Percentiles rank a stretch among this genome's conserved stretches.
Conservation (phyloP, 2,329 filamentous ascomycete species). For the Ascochyta fabae region DNA sequence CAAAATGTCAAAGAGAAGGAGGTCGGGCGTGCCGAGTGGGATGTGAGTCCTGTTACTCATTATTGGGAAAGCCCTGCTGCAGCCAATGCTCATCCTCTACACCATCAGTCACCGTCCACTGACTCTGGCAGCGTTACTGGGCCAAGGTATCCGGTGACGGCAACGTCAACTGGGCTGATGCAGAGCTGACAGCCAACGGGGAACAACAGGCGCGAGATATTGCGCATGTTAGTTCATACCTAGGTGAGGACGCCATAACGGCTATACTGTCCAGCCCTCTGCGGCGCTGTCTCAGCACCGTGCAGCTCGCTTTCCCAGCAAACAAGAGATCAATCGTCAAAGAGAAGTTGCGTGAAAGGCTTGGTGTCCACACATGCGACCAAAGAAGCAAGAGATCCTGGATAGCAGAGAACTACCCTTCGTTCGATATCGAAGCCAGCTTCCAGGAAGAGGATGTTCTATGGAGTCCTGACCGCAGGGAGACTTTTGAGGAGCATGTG, state of each 20-base stretch:
- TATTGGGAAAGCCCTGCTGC: not conserved
- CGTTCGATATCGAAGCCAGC: constrained; percentile 61
- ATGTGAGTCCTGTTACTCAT: constrained; percentile 52
- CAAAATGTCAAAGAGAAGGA: constrained; percentile 67
- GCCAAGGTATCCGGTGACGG: constrained; percentile 65
- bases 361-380: constrained; percentile 71
- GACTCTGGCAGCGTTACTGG: constrained; percentile 61
- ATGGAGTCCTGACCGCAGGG: constrained; percentile 42
- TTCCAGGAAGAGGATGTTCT: constrained; percentile 63
- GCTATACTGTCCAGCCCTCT: constrained; percentile 62
- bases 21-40: constrained; percentile 71
- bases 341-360: constrained; percentile 66
- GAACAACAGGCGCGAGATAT: constrained; percentile 62
- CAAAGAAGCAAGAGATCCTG: constrained; percentile 59
- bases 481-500: constrained; percentile 16
- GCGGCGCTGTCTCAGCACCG: constrained; percentile 65
- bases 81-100: not conserved
- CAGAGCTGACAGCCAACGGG: constrained; percentile 64
- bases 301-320: constrained; percentile 62
- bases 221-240: constrained; percentile 61
- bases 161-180: constrained; percentile 65
- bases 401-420: constrained; percentile 58
- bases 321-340: constrained; percentile 59
- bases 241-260: constrained; percentile 16
- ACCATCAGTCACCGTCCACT: not conserved